A percentile compares a stretch with the other conserved stretches of the same genome.
These are phyloP conservation scores for Dendrobium catenatum DNA, from an alignment of 106 monocot genomes.

Conservation along the genomic window DNA sequence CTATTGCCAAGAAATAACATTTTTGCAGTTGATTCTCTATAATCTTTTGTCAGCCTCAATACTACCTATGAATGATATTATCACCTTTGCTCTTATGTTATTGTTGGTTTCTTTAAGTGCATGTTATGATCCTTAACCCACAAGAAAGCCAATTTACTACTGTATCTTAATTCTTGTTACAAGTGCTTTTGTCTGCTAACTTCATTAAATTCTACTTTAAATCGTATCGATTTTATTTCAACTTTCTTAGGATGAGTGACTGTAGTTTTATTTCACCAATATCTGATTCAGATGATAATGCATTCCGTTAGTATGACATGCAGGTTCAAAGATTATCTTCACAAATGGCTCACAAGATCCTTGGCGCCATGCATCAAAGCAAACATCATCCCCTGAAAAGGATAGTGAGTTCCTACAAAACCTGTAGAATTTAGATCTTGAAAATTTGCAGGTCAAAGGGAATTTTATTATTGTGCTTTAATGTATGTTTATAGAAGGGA, in stretches of 20 bases:
- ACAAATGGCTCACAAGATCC: conserved; percentile 98
- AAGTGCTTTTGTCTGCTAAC: not conserved
- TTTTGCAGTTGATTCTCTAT: not conserved
- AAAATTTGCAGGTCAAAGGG: not conserved
- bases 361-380: conserved; percentile 98
- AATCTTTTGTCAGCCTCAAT: not conserved
- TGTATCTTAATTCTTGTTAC: not conserved
- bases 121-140: not conserved
- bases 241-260: not conserved
- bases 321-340: conserved; percentile 85
- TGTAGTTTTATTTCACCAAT: not conserved
- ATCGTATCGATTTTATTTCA: not conserved
- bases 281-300: not conserved
- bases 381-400: conserved; percentile 66
- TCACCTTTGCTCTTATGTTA: not conserved
- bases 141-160: not conserved
- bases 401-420: conserved; percentile 40
- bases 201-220: not conserved
- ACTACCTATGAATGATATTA: not conserved
- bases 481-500: not conserved
- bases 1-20: not conserved
- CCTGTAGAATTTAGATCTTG: not conserved
- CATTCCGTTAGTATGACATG: not conserved
- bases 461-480: not conserved
- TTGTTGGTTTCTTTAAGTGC: not conserved